Conservation (phyloP, 441 rosid genomes). For the Melianthus villosus region DNA sequence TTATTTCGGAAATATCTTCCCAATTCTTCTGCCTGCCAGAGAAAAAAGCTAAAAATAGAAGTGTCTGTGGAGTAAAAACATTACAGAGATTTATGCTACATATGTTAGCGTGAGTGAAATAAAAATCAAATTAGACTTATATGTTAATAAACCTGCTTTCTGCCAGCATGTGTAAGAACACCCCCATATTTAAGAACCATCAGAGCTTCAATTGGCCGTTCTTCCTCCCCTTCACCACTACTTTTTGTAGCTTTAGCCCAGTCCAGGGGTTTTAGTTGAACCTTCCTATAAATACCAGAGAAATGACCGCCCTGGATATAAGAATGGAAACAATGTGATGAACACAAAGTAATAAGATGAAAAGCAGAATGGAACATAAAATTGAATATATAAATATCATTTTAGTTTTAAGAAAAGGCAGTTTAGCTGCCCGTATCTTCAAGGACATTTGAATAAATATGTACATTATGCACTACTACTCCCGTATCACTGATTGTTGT, state of each 20-base stretch:
- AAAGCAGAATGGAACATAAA: not conserved
- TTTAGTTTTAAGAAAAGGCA: too few species aligned
- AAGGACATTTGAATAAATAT: too few species aligned
- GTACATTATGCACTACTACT: too few species aligned
- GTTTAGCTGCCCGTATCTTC: too few species aligned
- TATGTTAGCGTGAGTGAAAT: too few species aligned
- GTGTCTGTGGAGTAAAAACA: slow-evolving; percentile 4
- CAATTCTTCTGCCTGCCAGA: slow-evolving; percentile 89
- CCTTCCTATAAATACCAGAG: slow-evolving; percentile 99
- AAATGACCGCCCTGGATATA: slow-evolving; percentile 86
- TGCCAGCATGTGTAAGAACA: slow-evolving; percentile 98
- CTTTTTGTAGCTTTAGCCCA: slow-evolving; percentile 70
- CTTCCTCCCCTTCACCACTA: slow-evolving; percentile 89
- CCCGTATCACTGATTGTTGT: too few species aligned
- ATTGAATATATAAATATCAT: not conserved
- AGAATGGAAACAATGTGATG: slow-evolving; percentile 9
- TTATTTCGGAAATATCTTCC: slow-evolving; percentile 94
- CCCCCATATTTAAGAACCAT: slow-evolving; percentile 99
- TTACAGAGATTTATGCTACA: too few species aligned
- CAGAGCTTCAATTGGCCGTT: slow-evolving; percentile 84
- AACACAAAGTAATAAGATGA: slow-evolving; percentile 1
- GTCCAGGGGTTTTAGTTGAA: slow-evolving; percentile 87
- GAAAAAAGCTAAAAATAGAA: slow-evolving; percentile 6
- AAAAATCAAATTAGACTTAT: slow-evolving; percentile 1
- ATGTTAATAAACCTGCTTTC: slow-evolving; percentile 70